These are phyloP conservation scores for Petrea volubilis DNA, from an alignment of 257 asterid genomes.

Conservation along the genomic window DNA sequence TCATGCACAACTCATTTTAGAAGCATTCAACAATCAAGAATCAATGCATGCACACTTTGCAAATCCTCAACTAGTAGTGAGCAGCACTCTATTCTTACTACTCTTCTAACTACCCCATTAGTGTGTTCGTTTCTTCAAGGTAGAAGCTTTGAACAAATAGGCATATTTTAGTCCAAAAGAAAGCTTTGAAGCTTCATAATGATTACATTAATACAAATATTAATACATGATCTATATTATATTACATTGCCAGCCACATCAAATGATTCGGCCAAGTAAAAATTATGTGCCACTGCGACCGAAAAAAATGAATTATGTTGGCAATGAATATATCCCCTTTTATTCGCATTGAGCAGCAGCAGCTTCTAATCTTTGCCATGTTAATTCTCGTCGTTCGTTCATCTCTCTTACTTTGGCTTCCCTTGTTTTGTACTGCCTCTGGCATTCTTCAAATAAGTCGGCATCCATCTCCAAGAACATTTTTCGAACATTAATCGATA, in stretches of 20 bases:
- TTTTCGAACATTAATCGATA: constrained; percentile 63
- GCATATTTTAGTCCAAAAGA: no score
- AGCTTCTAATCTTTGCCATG: constrained; percentile 74
- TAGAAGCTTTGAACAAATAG: no score
- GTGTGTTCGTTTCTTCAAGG: constrained; percentile 26
- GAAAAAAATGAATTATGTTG: constrained; percentile 20
- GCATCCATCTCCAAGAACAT: constrained; percentile 75
- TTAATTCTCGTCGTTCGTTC: constrained; percentile 58
- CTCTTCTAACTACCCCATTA: constrained; percentile 14
- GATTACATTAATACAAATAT: constrained; percentile 22
- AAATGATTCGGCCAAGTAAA: constrained; percentile 34
- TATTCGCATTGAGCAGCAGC: constrained; percentile 49
- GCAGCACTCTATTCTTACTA: not conserved
- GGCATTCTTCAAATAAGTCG: constrained; percentile 69
- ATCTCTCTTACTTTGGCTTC: constrained; percentile 42
- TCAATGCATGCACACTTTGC: no score
- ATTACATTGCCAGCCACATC: constrained; percentile 37
- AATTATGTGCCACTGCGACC: no score
- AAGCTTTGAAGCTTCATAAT: no score
- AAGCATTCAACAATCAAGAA: no score
- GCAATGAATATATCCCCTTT: not conserved
- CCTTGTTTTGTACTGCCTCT: constrained; percentile 55
- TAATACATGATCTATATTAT: constrained; percentile 51
- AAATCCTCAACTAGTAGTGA: no score
- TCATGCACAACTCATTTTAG: no score